phyloP scores from a whole-genome alignment of 176 grass and related monocot species.

The Aegilops longissima region DNA sequence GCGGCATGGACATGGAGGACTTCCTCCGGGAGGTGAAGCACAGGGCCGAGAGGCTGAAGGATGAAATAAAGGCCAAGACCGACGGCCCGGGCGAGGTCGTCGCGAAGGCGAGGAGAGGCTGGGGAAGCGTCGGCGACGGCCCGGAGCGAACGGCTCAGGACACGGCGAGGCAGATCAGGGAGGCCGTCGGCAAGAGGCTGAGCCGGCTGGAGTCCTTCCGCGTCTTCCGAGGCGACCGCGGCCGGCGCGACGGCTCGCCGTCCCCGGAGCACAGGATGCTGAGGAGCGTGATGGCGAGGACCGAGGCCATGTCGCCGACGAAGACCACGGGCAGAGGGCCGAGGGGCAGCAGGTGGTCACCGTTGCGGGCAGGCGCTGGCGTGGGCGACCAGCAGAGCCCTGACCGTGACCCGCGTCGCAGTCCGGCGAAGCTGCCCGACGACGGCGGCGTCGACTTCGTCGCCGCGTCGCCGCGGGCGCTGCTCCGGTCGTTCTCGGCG shows the following conservation, averaged over 20 bases:
- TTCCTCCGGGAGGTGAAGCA: constrained; percentile 75
- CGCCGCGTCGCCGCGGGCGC: constrained; percentile 17
- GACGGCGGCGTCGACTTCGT: neutral
- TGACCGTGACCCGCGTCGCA: neutral
- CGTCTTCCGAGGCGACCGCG: constrained; percentile 28
- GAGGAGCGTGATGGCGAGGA: constrained; percentile 38
- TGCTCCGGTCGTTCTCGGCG: constrained; percentile 72
- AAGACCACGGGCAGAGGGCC: constrained; percentile 8
- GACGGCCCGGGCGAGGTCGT: neutral
- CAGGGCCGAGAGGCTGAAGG: constrained; percentile 45
- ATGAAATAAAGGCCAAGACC: constrained; percentile 36
- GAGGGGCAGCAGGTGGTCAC: constrained; percentile 35
- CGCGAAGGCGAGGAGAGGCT: neutral
- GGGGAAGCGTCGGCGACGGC: neutral
- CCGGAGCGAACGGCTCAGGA: constrained; percentile 47
- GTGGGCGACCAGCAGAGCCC: neutral
- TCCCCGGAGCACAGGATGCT: constrained; percentile 40
- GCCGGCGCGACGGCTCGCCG: constrained; percentile 15
- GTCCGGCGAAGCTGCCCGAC: neutral
- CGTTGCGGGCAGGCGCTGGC: neutral
- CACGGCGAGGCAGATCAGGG: constrained; percentile 58
- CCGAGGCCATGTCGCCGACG: neutral
- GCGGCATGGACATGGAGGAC: constrained; percentile 47
- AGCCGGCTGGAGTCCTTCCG: constrained; percentile 53
- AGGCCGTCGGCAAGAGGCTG: constrained; percentile 42